These are phyloP conservation scores for Tetrapisispora pingtungensis DNA, from an alignment of 805 yeast genomes.

Conservation along the genomic window DNA sequence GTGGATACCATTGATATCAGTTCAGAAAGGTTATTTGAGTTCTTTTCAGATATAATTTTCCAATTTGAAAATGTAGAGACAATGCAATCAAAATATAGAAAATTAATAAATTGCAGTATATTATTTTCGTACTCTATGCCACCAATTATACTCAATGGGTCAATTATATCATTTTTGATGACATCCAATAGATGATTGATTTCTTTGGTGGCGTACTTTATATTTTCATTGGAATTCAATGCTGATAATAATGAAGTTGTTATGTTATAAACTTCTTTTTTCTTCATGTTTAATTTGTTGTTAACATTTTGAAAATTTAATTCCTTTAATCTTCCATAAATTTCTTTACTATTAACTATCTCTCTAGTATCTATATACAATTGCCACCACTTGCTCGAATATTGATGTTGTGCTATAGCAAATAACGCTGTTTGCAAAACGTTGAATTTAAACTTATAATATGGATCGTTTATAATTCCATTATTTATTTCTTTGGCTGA, in stretches of 20 bases:
- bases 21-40: slow-evolving; percentile 24
- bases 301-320: slow-evolving; percentile 15
- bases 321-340: slow-evolving; percentile 15
- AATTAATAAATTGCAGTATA: slow-evolving; percentile 12
- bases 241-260: slow-evolving; percentile 13
- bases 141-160: slow-evolving; percentile 11
- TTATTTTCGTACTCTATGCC: slow-evolving; percentile 7
- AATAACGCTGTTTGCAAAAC: slow-evolving; percentile 23
- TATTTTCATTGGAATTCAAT: slow-evolving; percentile 15
- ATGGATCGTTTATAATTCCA: slow-evolving; percentile 8
- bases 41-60: slow-evolving; percentile 27
- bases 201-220: slow-evolving; percentile 16
- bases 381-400: slow-evolving; percentile 21
- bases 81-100: slow-evolving; percentile 17
- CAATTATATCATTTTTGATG: slow-evolving; percentile 11
- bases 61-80: slow-evolving; percentile 17
- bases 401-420: slow-evolving; percentile 15
- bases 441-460: slow-evolving; percentile 19
- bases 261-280: slow-evolving; percentile 9
- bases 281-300: slow-evolving; percentile 11
- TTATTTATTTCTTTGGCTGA: slow-evolving; percentile 11
- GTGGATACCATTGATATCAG: slow-evolving; percentile 20
- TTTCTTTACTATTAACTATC: slow-evolving; percentile 3
- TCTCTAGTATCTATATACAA: slow-evolving; percentile 19
- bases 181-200: slow-evolving; percentile 17